These are phyloP conservation scores for Halophytophthora polymorphica DNA, from an alignment of 352 stramenopile genomes.

Conservation along the genomic window DNA sequence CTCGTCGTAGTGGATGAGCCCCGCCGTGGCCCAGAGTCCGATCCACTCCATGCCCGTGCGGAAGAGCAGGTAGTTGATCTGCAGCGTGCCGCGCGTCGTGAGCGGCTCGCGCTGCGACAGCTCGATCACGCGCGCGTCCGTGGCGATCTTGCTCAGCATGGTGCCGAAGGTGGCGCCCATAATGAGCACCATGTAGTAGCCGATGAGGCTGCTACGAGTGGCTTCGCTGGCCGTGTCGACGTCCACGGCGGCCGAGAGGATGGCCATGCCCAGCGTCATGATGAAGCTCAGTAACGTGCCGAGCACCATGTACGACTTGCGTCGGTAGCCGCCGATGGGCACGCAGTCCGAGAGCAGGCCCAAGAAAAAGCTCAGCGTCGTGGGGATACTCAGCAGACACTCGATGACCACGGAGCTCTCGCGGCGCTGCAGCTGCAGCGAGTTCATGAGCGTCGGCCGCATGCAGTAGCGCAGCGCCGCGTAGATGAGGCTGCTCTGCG, in stretches of 20 bases:
- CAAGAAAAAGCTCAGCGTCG: slow-evolving; percentile 83
- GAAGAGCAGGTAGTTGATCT: slow-evolving; percentile 81
- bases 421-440: slow-evolving; percentile 43
- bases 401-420: slow-evolving; percentile 60
- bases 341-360: slow-evolving; percentile 86
- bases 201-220: slow-evolving; percentile 32
- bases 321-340: slow-evolving; percentile 81
- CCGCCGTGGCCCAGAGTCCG: slow-evolving; percentile 43
- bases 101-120: slow-evolving; percentile 76
- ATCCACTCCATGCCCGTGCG: slow-evolving; percentile 47
- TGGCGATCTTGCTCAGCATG: slow-evolving; percentile 83
- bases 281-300: slow-evolving; percentile 58
- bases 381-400: slow-evolving; percentile 84
- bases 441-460: slow-evolving; percentile 67
- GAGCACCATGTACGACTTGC: slow-evolving; percentile 90
- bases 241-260: slow-evolving; percentile 44
- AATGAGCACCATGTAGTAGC: slow-evolving; percentile 62
- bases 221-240: slow-evolving; percentile 25
- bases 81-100: slow-evolving; percentile 56
- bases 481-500: slow-evolving; percentile 55
- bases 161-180: slow-evolving; percentile 78
- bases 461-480: slow-evolving; percentile 64
- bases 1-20: slow-evolving; percentile 41
- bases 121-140: slow-evolving; percentile 79
- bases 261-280: slow-evolving; percentile 50